These are phyloP conservation scores for Phoenix dactylifera DNA, from an alignment of 176 grass and related monocot species.

Conservation along the genomic window DNA sequence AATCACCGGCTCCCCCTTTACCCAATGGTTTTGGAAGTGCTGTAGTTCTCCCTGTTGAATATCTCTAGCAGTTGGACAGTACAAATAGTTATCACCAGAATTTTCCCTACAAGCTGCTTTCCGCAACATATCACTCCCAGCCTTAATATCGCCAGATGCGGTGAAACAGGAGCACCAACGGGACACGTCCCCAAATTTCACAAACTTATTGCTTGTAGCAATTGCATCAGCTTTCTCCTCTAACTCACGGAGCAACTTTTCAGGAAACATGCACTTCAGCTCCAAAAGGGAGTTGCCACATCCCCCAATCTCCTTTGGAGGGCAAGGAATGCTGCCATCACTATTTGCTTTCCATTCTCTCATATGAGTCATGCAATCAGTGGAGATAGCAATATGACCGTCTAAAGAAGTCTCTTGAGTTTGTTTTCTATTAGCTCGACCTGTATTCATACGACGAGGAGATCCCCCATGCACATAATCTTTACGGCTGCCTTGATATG, in stretches of 20 bases:
- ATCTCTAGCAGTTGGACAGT: conserved; percentile 42
- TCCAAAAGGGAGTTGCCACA: conserved; percentile 39
- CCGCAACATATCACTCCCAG: conserved; percentile 15
- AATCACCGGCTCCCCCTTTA: conserved; percentile 74
- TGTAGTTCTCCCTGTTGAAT: conserved; percentile 42
- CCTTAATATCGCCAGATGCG: conserved; percentile 20
- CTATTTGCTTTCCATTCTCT: conserved; percentile 40
- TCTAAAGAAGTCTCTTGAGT: background rate
- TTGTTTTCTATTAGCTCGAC: too few species aligned
- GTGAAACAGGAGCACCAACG: conserved; percentile 31
- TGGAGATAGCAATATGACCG: conserved; percentile 1
- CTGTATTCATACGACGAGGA: conserved; percentile 10
- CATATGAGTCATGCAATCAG: background rate
- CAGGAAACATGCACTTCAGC: conserved; percentile 40
- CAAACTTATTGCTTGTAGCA: conserved; percentile 20
- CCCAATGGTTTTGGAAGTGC: conserved; percentile 84
- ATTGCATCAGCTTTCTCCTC: conserved; percentile 45
- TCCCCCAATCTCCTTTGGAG: conserved; percentile 53
- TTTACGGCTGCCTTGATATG: conserved; percentile 20
- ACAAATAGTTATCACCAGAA: conserved; percentile 68
- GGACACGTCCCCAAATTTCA: conserved; percentile 1
- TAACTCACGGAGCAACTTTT: conserved; percentile 34
- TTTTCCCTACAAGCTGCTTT: conserved; percentile 41
- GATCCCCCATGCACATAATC: conserved; percentile 31
- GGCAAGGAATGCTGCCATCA: conserved; percentile 77